Evolutionary conservation across 768 basidiomycete genomes (phyloP), one percentile per base, ranked within the genome.

Genomic region (Strobilomyces dryophilus): DNA sequence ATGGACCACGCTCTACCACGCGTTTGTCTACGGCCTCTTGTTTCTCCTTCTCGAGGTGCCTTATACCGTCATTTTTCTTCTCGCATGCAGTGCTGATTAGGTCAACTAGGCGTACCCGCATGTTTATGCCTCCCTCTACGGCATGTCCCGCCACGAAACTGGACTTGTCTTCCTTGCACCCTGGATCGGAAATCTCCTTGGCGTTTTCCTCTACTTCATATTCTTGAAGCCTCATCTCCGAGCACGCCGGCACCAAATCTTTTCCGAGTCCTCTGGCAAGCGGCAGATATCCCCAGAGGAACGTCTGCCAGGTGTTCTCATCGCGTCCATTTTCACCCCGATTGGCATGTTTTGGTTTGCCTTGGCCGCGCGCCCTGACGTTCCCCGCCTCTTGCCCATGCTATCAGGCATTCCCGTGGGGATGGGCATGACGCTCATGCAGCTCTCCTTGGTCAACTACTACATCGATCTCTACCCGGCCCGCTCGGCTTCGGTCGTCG

Each of bases 381-480:
- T 29, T 12, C 59, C 54, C 0, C 49, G 47, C 11, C 21, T 60
- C 5, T 5, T 65, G 5, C 41, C 61, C 11, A 45, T 57, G 14
- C 12, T 67, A 40, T 67, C 66, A 0, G 66, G 66, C 4, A 51
- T 67, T 27, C 66, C 66, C 1, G 47, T 67, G 4, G 66, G 66
- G 12, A 60, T 67, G 43, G 66, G 66, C 10, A 65, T 67, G 65
- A 67, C 66, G 31, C 51, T 65, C 3, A 45, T 67, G 26, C 66
- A 67, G 41, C 59, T 67, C 24, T 65, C 61, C 8, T 26, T 67
- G 41, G 49, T 63, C 51, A 66, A 66, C 36, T 67, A 66, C 43
- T 67, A 66, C 56, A 63, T 66, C 39, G 66, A 66, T 37, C 65
- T 66, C 8, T 66, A 67, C 39, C 66, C 66, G 15, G 59, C 63